Percentiles rank a stretch among this genome's conserved stretches.
phyloP scores from a whole-genome alignment of 768 basidiomycete species.

The Phylloporus sp. region DNA sequence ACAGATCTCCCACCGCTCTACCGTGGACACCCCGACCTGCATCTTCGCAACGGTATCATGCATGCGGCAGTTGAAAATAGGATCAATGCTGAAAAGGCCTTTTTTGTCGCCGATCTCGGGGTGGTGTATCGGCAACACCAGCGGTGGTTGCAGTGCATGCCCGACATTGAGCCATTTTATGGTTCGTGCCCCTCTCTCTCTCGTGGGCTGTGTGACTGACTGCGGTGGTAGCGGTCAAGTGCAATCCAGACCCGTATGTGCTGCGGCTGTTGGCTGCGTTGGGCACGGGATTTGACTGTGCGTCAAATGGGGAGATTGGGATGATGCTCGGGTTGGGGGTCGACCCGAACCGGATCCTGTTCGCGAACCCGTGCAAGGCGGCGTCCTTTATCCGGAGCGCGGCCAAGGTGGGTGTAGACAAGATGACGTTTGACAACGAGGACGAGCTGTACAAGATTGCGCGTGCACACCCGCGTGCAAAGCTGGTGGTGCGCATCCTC shows the following conservation, averaged over 20 bases:
- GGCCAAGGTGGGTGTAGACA: conserved; percentile 71
- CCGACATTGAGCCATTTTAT: conserved; percentile 90
- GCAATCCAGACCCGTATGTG: conserved; percentile 96
- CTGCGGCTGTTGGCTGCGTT: conserved; percentile 85
- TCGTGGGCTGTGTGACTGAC: conserved; percentile 25
- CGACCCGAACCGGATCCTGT: conserved; percentile 81
- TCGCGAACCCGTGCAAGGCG: conserved; percentile 99
- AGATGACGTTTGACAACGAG: conserved; percentile 98
- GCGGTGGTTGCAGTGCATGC: conserved; percentile 74
- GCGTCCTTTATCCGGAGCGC: conserved; percentile 88
- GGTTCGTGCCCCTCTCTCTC: conserved; percentile 48
- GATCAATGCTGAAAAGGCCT: conserved; percentile 85
- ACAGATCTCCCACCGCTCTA: conserved; percentile 63
- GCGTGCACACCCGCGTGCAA: conserved; percentile 72
- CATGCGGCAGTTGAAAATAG: conserved; percentile 53
- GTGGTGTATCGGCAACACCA: conserved; percentile 82
- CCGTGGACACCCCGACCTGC: conserved; percentile 67
- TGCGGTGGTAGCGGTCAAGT: conserved; percentile 76
- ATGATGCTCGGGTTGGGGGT: conserved; percentile 73
- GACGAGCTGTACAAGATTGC: conserved; percentile 95
- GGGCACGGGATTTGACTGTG: conserved; percentile 95
- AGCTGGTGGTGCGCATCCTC: conserved; percentile 89
- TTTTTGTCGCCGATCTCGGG: conserved; percentile 93
- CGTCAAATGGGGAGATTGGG: conserved; percentile 89
- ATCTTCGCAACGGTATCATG: conserved; percentile 76